These are phyloP conservation scores for Lavandula angustifolia DNA, from an alignment of 257 asterid species.

Conservation along the genomic window DNA sequence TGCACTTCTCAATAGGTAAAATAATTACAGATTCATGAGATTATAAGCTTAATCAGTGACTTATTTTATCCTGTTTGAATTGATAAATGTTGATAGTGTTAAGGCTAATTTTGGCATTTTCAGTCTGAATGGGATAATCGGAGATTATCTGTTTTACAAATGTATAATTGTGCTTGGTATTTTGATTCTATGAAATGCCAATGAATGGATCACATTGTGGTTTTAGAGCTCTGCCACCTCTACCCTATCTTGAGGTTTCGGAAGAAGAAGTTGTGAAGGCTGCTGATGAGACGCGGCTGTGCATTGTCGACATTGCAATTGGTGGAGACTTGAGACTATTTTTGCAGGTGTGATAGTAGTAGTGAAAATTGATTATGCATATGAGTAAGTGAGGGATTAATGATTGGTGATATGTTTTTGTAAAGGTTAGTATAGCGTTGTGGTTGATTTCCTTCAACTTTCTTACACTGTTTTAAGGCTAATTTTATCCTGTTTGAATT, in stretches of 20 bases:
- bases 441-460: constrained; percentile 67
- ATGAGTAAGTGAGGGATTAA: constrained; percentile 28
- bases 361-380: constrained; percentile 5
- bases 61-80: not conserved
- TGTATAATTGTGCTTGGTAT: constrained; percentile 2
- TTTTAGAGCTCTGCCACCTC: constrained; percentile 80
- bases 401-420: constrained; percentile 25
- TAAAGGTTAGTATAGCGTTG: constrained; percentile 64
- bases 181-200: constrained; percentile 13
- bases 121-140: not conserved
- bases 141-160: not conserved
- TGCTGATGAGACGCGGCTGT: constrained; percentile 63
- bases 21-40: not conserved
- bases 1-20: constrained; percentile 76
- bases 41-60: not conserved
- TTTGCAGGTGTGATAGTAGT: constrained; percentile 52
- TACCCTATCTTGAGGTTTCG: constrained; percentile 68
- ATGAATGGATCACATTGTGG: constrained; percentile 20
- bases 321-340: constrained; percentile 67
- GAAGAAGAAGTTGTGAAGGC: constrained; percentile 61
- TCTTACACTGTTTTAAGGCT: no score
- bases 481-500: not conserved
- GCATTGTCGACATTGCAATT: constrained; percentile 76
- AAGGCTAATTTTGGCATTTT: not conserved
- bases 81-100: not conserved